Evolutionary conservation across 129 eudicot genomes (phyloP).

Genomic region (Apium graveolens): DNA sequence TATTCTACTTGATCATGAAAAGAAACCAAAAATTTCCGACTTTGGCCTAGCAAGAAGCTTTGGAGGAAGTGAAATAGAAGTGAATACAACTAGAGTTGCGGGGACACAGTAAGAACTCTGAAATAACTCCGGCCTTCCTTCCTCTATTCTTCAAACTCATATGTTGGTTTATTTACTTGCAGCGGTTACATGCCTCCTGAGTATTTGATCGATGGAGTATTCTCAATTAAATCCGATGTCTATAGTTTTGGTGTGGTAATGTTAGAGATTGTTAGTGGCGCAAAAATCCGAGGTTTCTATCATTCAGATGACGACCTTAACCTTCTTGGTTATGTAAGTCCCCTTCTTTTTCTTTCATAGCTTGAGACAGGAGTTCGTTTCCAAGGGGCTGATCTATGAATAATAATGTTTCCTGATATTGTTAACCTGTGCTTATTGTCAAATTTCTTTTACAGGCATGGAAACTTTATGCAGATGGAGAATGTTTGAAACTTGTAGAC

Average conservation of each 20-base stretch:
- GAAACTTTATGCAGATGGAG: constrained; percentile 22
- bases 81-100: neutral
- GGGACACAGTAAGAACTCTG: neutral
- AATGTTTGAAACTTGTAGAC: constrained; percentile 14
- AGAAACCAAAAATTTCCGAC: neutral
- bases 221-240: neutral
- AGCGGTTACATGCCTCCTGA: neutral
- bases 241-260: constrained; percentile 23
- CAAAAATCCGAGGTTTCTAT: neutral
- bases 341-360: no score
- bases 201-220: neutral
- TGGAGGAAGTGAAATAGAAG: neutral
- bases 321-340: neutral
- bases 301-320: neutral
- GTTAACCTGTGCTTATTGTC: no score
- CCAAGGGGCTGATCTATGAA: no score
- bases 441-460: constrained; percentile 19
- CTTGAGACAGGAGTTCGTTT: no score
- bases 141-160: no score
- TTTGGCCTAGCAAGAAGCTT: neutral
- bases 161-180: neutral
- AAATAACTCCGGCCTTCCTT: neutral
- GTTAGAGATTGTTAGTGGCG: neutral
- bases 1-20: neutral
- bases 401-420: no score